Conservation (phyloP, 2,329 filamentous ascomycete species). For the Ceratocystis huliohia region DNA sequence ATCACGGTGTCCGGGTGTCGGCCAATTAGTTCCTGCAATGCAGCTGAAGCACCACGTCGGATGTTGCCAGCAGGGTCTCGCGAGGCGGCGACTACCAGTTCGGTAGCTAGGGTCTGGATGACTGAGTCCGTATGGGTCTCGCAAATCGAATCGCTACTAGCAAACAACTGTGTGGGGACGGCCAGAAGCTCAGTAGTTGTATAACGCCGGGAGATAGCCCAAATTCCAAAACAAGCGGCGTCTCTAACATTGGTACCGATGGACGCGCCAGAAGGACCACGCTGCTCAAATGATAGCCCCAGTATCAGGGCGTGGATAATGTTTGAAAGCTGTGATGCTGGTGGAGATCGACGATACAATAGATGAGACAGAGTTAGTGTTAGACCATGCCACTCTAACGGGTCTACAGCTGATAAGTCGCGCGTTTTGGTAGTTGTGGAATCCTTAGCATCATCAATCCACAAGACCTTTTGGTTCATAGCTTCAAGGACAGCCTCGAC, state of each 20-base stretch:
- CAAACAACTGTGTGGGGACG: slow-evolving; percentile 40
- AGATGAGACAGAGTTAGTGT: slow-evolving; percentile 79
- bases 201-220: slow-evolving; percentile 82
- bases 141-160: slow-evolving; percentile 29
- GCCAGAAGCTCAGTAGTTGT: slow-evolving; percentile 61
- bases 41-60: slow-evolving; percentile 79
- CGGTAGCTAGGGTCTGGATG: slow-evolving; percentile 65
- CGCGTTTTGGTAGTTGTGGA: slow-evolving; percentile 30
- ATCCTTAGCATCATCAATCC: slow-evolving; percentile 30
- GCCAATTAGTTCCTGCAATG: slow-evolving; percentile 84
- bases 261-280: slow-evolving; percentile 70
- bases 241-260: slow-evolving; percentile 85
- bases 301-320: slow-evolving; percentile 67
- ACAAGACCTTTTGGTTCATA: slow-evolving; percentile 46
- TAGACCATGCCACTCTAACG: slow-evolving; percentile 82
- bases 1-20: slow-evolving; percentile 76
- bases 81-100: slow-evolving; percentile 69
- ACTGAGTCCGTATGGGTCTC: slow-evolving; percentile 35
- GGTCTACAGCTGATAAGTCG: slow-evolving; percentile 63
- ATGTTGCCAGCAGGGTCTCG: slow-evolving; percentile 90
- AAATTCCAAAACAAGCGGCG: slow-evolving; percentile 91
- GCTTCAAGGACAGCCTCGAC: slow-evolving; percentile 74
- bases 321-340: slow-evolving; percentile 53
- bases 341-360: slow-evolving; percentile 71
- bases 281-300: slow-evolving; percentile 78